A percentile compares a stretch with the other conserved stretches of the same genome.
Conservation (phyloP, 2,329 filamentous ascomycete genomes). For the Verticillium tricorpus region DNA sequence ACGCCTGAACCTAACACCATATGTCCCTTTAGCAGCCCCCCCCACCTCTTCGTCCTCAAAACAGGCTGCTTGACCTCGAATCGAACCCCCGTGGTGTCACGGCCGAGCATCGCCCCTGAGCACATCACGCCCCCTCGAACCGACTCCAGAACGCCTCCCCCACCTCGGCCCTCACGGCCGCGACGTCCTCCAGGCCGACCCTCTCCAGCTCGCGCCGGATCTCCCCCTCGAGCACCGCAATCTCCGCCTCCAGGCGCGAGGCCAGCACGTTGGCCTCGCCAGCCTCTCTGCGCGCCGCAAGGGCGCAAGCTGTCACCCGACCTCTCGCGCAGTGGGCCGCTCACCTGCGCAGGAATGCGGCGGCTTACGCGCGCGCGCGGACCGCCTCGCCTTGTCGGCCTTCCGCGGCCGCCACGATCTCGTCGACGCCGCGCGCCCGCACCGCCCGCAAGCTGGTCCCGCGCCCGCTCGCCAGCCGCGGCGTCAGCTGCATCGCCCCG, state of each 20-base stretch:
- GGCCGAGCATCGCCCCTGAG: background rate
- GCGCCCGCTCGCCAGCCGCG: slow-evolving; percentile 1
- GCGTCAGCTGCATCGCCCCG: background rate
- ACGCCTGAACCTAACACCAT: background rate
- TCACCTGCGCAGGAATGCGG: slow-evolving; percentile 21
- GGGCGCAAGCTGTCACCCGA: slow-evolving; percentile 13
- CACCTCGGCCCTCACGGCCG: slow-evolving; percentile 9
- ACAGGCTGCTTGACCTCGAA: too few relatives aligned
- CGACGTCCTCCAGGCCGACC: slow-evolving; percentile 8
- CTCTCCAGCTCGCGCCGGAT: slow-evolving; percentile 8
- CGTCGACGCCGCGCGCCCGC: slow-evolving; percentile 10
- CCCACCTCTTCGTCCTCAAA: background rate
- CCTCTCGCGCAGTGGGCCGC: slow-evolving; percentile 18
- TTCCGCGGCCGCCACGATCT: slow-evolving; percentile 11
- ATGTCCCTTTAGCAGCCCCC: background rate
- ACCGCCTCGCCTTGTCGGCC: slow-evolving; percentile 6
- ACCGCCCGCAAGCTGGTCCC: slow-evolving; percentile 10
- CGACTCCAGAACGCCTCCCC: slow-evolving; percentile 10
- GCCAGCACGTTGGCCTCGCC: slow-evolving; percentile 4
- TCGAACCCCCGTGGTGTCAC: too few relatives aligned
- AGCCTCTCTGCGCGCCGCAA: slow-evolving; percentile 14
- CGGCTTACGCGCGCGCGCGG: too few relatives aligned
- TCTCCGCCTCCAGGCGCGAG: slow-evolving; percentile 7
- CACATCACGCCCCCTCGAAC: background rate
- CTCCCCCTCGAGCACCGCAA: slow-evolving; percentile 4